Conservation (phyloP, 2,329 filamentous ascomycete species). For the Aspergillus quadrilineatus region DNA sequence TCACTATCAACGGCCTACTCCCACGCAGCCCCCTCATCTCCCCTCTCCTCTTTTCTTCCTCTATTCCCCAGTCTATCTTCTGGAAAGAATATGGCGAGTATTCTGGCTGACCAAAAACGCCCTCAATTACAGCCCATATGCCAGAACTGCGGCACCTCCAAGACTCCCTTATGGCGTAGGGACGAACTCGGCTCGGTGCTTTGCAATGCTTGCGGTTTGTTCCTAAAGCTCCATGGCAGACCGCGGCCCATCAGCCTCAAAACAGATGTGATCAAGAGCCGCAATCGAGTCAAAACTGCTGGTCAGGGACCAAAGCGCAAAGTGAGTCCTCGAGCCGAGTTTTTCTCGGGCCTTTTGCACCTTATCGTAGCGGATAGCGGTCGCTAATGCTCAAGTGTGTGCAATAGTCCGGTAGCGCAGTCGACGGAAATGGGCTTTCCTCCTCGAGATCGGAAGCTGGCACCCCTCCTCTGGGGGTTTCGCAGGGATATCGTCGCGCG, state of each 20-base stretch:
- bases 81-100: conserved; percentile 42
- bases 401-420: conserved; percentile 41
- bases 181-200: conserved; percentile 94
- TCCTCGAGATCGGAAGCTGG: conserved; percentile 57
- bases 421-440: conserved; percentile 60
- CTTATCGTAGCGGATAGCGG: conserved; percentile 15
- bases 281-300: conserved; percentile 92
- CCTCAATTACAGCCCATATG: conserved; percentile 84
- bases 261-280: conserved; percentile 99
- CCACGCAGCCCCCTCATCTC: conserved; percentile 21
- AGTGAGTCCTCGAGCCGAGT: conserved; percentile 51
- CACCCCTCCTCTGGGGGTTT: conserved; percentile 53
- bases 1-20: conserved; percentile 26
- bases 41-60: conserved; percentile 19
- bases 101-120: conserved; percentile 51
- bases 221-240: conserved; percentile 92
- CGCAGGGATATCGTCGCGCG: conserved; percentile 61
- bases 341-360: conserved; percentile 18
- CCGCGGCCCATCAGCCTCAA: conserved; percentile 93
- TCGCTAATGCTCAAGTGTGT: conserved; percentile 23
- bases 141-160: conserved; percentile 93
- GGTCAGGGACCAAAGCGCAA: conserved; percentile 79
- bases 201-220: conserved; percentile 97
- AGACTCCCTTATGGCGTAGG: conserved; percentile 93
- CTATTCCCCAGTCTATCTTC: conserved; percentile 16